phyloP scores from a whole-genome alignment of 2,329 filamentous ascomycete genomes.

The Macrophomina phaseolina region DNA sequence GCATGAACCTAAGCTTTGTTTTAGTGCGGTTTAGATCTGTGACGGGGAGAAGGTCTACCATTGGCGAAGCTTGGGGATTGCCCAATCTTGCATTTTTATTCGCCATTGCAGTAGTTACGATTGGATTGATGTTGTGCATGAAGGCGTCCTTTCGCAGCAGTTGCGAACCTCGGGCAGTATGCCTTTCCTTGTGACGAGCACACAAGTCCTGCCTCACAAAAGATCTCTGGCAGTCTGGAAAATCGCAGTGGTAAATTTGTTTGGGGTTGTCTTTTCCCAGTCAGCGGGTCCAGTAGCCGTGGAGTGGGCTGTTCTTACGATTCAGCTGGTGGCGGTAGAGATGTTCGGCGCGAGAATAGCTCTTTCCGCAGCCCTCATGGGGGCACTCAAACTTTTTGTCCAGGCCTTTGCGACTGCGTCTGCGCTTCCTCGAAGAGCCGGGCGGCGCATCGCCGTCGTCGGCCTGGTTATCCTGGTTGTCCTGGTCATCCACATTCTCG shows the following conservation, averaged over 20 bases:
- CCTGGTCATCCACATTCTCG: slow-evolving; percentile 36
- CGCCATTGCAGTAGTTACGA: slow-evolving; percentile 40
- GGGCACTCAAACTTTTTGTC: slow-evolving; percentile 77
- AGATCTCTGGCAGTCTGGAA: slow-evolving; percentile 84
- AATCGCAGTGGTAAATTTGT: slow-evolving; percentile 92
- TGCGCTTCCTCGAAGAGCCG: slow-evolving; percentile 58
- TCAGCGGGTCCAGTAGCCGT: slow-evolving; percentile 14
- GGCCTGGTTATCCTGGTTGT: slow-evolving; percentile 36
- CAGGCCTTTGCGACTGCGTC: slow-evolving; percentile 76
- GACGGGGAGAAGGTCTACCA: slow-evolving; percentile 29
- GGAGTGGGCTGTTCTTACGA: slow-evolving; percentile 61
- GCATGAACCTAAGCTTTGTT: background rate
- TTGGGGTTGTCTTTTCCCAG: slow-evolving; percentile 76
- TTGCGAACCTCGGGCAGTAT: slow-evolving; percentile 71
- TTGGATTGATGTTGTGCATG: slow-evolving; percentile 57
- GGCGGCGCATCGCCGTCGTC: slow-evolving; percentile 30
- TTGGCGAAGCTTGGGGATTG: slow-evolving; percentile 34
- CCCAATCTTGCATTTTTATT: slow-evolving; percentile 37
- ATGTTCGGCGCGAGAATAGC: slow-evolving; percentile 95
- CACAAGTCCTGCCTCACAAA: slow-evolving; percentile 95
- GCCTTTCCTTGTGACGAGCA: slow-evolving; percentile 64
- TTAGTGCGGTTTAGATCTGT: slow-evolving; percentile 6
- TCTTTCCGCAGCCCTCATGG: slow-evolving; percentile 88
- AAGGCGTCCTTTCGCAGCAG: slow-evolving; percentile 73
- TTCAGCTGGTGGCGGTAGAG: slow-evolving; percentile 96